phyloP scores from a whole-genome alignment of 257 asterid species.

The Lithospermum erythrorhizon region DNA sequence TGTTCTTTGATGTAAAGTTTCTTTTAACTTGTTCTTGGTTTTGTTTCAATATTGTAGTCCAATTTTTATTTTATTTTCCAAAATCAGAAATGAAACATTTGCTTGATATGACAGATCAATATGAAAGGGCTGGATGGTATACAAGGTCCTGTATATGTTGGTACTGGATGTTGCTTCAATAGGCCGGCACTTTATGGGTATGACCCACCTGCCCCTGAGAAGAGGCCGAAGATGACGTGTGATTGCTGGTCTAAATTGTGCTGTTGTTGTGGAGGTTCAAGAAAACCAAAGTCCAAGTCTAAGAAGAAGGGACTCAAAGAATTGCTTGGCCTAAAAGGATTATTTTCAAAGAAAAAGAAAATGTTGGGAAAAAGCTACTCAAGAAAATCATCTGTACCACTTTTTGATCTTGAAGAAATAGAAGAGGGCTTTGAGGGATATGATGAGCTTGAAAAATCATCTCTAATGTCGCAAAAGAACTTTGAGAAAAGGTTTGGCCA shows the following conservation, averaged over 20 bases:
- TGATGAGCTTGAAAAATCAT: slow-evolving; percentile 75
- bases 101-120: slow-evolving; percentile 40
- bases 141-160: slow-evolving; percentile 86
- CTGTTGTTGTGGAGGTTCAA: slow-evolving; percentile 65
- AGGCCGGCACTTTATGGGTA: slow-evolving; percentile 74
- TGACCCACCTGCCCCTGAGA: slow-evolving; percentile 65
- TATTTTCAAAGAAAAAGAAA: slow-evolving; percentile 51
- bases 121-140: slow-evolving; percentile 84
- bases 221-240: slow-evolving; percentile 74
- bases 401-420: slow-evolving; percentile 70
- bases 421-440: slow-evolving; percentile 89
- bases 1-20: slow-evolving; percentile 65
- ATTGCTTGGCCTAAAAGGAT: slow-evolving; percentile 44
- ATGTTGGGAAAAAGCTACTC: slow-evolving; percentile 54
- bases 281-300: slow-evolving; percentile 37
- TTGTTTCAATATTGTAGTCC: neutral
- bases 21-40: neutral
- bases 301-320: slow-evolving; percentile 60
- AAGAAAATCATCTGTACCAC: slow-evolving; percentile 40
- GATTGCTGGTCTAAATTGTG: slow-evolving; percentile 87
- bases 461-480: slow-evolving; percentile 81
- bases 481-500: slow-evolving; percentile 75
- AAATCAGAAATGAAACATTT: neutral
- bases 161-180: slow-evolving; percentile 72
- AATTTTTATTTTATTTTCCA: neutral